Base-by-base conservation (phyloP, 257 asterid species). In the Leptodermis oblonga region DNA sequence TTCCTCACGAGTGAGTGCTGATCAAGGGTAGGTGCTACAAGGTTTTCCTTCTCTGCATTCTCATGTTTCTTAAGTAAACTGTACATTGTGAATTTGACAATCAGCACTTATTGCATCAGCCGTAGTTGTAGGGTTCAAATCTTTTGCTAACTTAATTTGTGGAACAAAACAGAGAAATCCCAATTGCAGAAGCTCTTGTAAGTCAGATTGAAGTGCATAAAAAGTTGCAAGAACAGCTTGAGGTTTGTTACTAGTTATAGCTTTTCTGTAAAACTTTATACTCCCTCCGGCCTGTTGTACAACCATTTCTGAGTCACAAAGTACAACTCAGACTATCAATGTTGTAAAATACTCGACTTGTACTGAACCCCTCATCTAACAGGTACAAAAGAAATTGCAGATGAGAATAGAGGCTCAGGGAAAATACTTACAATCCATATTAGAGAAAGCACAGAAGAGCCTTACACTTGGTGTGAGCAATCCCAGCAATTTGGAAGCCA, bases 321-420 rank as follows among this genome's bases (percentile, higher is more conserved):
- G n/a, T n/a, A n/a, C n/a, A n/a, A n/a, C n/a, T n/a, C n/a, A n/a
- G n/a, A n/a, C n/a, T n/a, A n/a, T n/a, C n/a, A n/a, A n/a, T n/a
- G n/a, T n/a, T n/a, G n/a, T n/a, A n/a, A n/a, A n/a, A n/a, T n/a
- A n/a, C n/a, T n/a, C n/a, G n/a, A n/a, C n/a, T n/a, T 33, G 28
- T 34, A 42, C 49, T 73, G 23, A 48, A n/a, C n/a, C 20, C 12
- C 45, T 25, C 41, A 28, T 34, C 45, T 4, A 42, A 58, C 88
- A 92, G 98, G 97, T 90, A 69, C 96, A 92, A 74, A 88, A 84
- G 92, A 90, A 82, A 68, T 39, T 92, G 82, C 97, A 88, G 68
- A 88, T 85, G 91, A 84, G 98, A 80, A 88, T 92, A 81, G 98
- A 88, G 80, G 88, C 98, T 7, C 98, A 92, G 73, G 96, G 97